Base-by-base conservation (phyloP, 495 filamentous ascomycete genomes). In the Podospora didyma region DNA sequence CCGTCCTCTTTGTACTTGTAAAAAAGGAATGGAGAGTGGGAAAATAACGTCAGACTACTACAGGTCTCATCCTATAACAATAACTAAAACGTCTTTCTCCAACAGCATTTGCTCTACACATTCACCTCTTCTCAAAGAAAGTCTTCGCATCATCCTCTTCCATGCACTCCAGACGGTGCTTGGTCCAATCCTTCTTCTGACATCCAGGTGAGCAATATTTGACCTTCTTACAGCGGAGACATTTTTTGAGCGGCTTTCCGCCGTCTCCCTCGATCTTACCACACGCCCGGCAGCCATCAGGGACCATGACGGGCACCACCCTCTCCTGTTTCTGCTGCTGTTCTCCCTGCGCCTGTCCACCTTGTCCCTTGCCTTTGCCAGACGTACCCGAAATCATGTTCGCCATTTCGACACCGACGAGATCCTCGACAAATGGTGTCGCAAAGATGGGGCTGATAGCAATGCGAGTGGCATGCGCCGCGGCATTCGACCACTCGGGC, bases 111-210 rank as follows among this genome's bases (percentile, higher is more conserved):
- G n/a, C n/a, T n/a, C n/a, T n/a, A 3, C 26, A 4, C 26, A 31
- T 4, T 31, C 9, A 31, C 26, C 26, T 31, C 26, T 31, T 31
- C 26, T 31, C 26, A 31, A 31, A 31, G 26, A 31, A 31, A 3
- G 3, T 31, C 26, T 31, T 31, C 26, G 56, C 50, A 28, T 44
- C 19, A 5, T 31, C 26, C 37, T 12, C 20, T 24, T 62, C 60
- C 57, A 47, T 34, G 37, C 72, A 75, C 55, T 73, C 69, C 57
- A 59, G 59, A 34, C 61, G 45, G 44, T 75, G 72, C 53, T 60
- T 70, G 57, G 66, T 71, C 72, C 72, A 76, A 42, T 73, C 71
- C 52, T 53, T 63, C 49, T 64, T 68, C 62, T 74, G 69, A 49
- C 72, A 75, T 46, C 66, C 68, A 0, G 31, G 31, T 17, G 62